These are phyloP conservation scores for Fulvia fulva DNA, from an alignment of 2,329 filamentous ascomycete species.

Conservation along the genomic window DNA sequence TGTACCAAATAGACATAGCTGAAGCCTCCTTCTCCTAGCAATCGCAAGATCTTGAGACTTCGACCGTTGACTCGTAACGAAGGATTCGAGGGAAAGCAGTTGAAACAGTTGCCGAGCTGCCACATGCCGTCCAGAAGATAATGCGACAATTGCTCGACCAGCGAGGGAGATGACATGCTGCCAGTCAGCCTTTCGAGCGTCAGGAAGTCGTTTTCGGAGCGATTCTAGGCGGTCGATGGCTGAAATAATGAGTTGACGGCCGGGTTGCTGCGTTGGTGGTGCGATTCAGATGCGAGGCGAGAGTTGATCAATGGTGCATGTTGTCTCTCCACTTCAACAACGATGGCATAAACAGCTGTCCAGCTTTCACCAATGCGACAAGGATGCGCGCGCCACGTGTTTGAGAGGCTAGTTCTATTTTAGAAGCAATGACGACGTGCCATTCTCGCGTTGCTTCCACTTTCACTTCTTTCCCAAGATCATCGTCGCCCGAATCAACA, in stretches of 20 bases:
- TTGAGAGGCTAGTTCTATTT: not conserved
- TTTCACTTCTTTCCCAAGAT: too few relatives aligned
- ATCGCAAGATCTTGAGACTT: conserved; percentile 90
- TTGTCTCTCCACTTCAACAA: too few relatives aligned
- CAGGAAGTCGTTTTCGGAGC: too few relatives aligned
- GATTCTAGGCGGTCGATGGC: not conserved
- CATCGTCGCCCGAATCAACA: too few relatives aligned
- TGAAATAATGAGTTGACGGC: not conserved
- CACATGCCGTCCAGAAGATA: conserved; percentile 85
- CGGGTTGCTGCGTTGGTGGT: not conserved
- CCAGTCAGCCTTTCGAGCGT: not conserved
- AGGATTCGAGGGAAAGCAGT: conserved; percentile 91
- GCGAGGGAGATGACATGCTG: conserved; percentile 27
- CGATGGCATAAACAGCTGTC: not conserved
- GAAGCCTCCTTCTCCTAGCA: conserved; percentile 96
- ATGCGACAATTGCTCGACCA: conserved; percentile 36
- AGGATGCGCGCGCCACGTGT: not conserved
- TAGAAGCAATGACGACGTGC: not conserved
- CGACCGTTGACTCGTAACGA: conserved; percentile 92
- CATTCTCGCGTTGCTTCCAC: not conserved
- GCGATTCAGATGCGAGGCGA: not conserved
- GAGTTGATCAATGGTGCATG: too few relatives aligned
- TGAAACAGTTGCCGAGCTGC: conserved; percentile 90
- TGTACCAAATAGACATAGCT: conserved; percentile 98
- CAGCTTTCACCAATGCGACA: not conserved